Evolutionary conservation across 2,329 filamentous ascomycete genomes (phyloP).

Genomic region (Cladosporium halotolerans): DNA sequence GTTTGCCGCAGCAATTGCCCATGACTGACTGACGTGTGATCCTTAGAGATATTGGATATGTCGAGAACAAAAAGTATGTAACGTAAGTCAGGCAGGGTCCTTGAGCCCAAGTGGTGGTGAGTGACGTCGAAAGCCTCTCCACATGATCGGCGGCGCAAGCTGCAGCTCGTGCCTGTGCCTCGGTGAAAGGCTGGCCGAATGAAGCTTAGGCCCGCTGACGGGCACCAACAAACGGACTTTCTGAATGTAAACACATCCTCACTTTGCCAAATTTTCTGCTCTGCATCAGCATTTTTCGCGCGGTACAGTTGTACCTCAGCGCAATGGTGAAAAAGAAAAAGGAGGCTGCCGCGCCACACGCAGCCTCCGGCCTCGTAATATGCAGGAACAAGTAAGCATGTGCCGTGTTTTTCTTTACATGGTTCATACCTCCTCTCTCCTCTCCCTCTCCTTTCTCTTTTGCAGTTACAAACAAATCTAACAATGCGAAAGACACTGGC

Average conservation of each 20-base stretch:
- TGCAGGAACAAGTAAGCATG: conserved; percentile 62
- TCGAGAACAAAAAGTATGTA: neutral
- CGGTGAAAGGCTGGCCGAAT: no score
- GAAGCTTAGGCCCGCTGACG: no score
- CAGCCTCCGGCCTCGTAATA: conserved; percentile 51
- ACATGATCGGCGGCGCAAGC: no score
- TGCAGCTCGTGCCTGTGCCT: no score
- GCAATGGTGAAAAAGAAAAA: conserved; percentile 31
- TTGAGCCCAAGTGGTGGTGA: no score
- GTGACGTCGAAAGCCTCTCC: no score
- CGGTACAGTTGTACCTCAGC: neutral
- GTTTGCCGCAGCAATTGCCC: conserved; percentile 83
- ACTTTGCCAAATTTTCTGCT: no score
- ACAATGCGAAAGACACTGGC: conserved; percentile 61
- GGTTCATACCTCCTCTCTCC: neutral
- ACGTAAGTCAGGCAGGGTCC: no score
- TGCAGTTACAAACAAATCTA: neutral
- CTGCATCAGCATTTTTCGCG: no score
- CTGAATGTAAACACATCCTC: no score
- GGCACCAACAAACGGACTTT: no score
- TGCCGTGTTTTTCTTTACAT: conserved; percentile 15
- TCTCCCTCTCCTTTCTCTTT: neutral
- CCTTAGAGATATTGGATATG: neutral
- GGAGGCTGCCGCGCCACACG: conserved; percentile 15
- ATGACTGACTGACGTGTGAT: conserved; percentile 41